phyloP scores from a whole-genome alignment of 306 rosid genomes.

The Cicer yamashitae region DNA sequence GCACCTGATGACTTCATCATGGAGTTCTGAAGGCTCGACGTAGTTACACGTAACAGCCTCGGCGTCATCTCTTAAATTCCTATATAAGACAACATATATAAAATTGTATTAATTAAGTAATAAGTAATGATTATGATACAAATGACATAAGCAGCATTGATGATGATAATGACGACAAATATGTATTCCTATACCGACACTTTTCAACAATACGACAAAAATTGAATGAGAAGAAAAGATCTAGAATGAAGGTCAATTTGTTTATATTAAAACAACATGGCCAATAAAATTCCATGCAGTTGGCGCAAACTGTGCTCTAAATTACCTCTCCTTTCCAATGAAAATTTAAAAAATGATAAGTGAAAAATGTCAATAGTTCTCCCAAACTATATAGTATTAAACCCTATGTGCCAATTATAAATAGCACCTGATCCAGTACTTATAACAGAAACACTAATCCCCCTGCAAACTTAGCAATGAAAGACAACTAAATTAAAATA shows the following conservation, averaged over 20 bases:
- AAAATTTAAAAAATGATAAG: neutral
- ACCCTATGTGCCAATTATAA: slow-evolving; percentile 7
- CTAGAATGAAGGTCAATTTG: neutral
- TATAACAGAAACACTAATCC: slow-evolving; percentile 23
- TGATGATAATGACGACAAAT: neutral
- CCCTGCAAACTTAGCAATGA: slow-evolving; percentile 12
- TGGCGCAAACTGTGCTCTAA: neutral
- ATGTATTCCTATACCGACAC: neutral
- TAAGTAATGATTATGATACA: slow-evolving; percentile 6
- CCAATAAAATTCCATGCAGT: neutral
- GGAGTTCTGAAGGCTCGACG: slow-evolving; percentile 71
- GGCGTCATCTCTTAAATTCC: slow-evolving; percentile 83
- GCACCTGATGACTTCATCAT: slow-evolving; percentile 75
- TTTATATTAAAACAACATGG: slow-evolving; percentile 25
- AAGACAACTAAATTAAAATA: neutral
- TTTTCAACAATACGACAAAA: slow-evolving; percentile 26
- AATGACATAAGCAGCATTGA: slow-evolving; percentile 24
- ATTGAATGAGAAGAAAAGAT: neutral
- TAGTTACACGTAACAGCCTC: slow-evolving; percentile 49
- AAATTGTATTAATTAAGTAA: slow-evolving; percentile 28
- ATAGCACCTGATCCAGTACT: slow-evolving; percentile 14
- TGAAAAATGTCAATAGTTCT: slow-evolving; percentile 1
- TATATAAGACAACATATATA: slow-evolving; percentile 43
- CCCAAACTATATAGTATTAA: slow-evolving; percentile 6
- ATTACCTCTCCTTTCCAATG: slow-evolving; percentile 8